These are phyloP conservation scores for Hygrophoropsis aurantiaca DNA, from an alignment of 768 basidiomycete species.

Conservation along the genomic window DNA sequence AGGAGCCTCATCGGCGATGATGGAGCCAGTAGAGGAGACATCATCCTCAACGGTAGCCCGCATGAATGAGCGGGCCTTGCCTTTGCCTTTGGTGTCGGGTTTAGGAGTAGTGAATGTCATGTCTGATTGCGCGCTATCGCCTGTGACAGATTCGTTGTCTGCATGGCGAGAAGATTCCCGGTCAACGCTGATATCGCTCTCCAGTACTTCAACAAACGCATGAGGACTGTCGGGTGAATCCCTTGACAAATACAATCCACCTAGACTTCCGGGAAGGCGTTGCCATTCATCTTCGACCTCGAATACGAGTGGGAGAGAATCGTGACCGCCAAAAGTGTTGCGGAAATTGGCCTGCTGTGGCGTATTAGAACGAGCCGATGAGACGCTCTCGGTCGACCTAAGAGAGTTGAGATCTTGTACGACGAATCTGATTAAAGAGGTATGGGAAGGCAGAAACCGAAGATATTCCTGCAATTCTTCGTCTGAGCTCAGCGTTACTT, in stretches of 20 bases:
- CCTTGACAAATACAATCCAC: slow-evolving; percentile 38
- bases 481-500: slow-evolving; percentile 74
- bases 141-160: slow-evolving; percentile 30
- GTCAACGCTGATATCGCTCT: slow-evolving; percentile 38
- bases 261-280: slow-evolving; percentile 42
- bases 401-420: slow-evolving; percentile 55
- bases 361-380: slow-evolving; percentile 32
- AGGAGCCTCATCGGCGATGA: slow-evolving; percentile 41
- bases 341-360: slow-evolving; percentile 42
- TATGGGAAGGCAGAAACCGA: slow-evolving; percentile 21
- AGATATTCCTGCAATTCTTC: slow-evolving; percentile 80
- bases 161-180: slow-evolving; percentile 23
- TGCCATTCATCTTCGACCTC: slow-evolving; percentile 68
- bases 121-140: slow-evolving; percentile 29
- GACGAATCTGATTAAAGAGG: slow-evolving; percentile 51
- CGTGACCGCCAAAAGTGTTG: slow-evolving; percentile 58
- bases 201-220: slow-evolving; percentile 63
- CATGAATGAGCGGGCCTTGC: slow-evolving; percentile 24
- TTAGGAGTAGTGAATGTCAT: slow-evolving; percentile 14
- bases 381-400: slow-evolving; percentile 32
- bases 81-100: slow-evolving; percentile 50
- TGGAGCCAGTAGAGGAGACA: slow-evolving; percentile 41
- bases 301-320: slow-evolving; percentile 44
- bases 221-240: slow-evolving; percentile 47
- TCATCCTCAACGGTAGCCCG: slow-evolving; percentile 27